Conservation (phyloP, 2,329 filamentous ascomycete genomes). For the Septoria petroselini region DNA sequence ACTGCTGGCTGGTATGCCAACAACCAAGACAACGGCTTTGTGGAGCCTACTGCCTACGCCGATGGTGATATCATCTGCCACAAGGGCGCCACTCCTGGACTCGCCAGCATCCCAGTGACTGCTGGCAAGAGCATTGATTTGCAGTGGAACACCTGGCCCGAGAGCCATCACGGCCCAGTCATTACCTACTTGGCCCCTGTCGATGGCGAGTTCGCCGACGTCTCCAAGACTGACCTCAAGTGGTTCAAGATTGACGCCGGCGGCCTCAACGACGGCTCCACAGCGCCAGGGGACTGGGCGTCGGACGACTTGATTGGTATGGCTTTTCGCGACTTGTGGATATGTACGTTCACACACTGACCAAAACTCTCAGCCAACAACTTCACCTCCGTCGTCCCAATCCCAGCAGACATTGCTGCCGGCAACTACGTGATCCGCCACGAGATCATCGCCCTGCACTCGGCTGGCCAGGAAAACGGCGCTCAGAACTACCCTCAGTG, state of each 20-base stretch:
- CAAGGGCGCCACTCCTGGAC: constrained; percentile 52
- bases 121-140: constrained; percentile 55
- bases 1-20: constrained; percentile 43
- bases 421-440: constrained; percentile 60
- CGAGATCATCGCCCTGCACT: constrained; percentile 61
- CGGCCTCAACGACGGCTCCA: constrained; percentile 48
- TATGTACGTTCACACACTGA: too few species aligned
- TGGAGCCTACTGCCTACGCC: constrained; percentile 28
- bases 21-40: constrained; percentile 41
- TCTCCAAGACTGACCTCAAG: constrained; percentile 53
- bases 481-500: constrained; percentile 45
- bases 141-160: constrained; percentile 43
- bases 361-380: constrained; percentile 37
- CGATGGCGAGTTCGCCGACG: constrained; percentile 53
- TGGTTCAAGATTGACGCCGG: constrained; percentile 63
- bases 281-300: constrained; percentile 53
- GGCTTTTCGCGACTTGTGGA: neutral
- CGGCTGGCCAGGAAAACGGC: constrained; percentile 44
- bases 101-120: constrained; percentile 54
- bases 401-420: constrained; percentile 52
- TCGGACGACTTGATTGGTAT: constrained; percentile 50
- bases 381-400: constrained; percentile 50
- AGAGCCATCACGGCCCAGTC: constrained; percentile 58
- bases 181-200: constrained; percentile 63
- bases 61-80: constrained; percentile 44